Base-by-base conservation (phyloP, 768 basidiomycete species). In the Hirschioporus abietinus region DNA sequence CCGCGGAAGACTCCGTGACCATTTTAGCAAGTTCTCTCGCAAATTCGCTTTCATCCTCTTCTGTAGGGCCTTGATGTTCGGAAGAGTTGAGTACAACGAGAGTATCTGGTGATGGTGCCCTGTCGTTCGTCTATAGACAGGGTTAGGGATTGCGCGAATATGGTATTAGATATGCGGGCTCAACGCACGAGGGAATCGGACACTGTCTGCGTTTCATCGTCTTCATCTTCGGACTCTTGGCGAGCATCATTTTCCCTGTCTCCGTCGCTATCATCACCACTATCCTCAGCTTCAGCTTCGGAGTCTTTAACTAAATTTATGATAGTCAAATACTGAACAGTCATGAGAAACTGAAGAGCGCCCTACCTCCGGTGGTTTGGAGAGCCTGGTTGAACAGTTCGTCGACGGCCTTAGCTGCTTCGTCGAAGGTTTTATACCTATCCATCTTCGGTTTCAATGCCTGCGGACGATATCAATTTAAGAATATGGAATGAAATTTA, bases 11-110 rank as follows among this genome's bases (percentile, higher is more conserved):
- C 71, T 96, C 94, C 0, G 92, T 94, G 62, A 98, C 88, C 80
- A 99, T 88, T 79, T 92, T 98, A 1, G 96, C 95, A 23, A 99
- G 84, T 75, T 99, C 97, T 75, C 94, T 94, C 9, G 90, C 92
- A 72, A 99, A 99, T 35, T 96, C 96, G 1, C 88, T 91, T 61
- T 96, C 92, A 23, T 91, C 94, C 73, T 96, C 95, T 70, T 93
- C 90, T 9, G 91, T 88, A 0, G 93, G 91, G 7, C 93, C 94
- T 57, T 93, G 80, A 66, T 83, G 81, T 72, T 95, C 93, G 70
- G 90, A 86, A 15, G 82, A 77, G 30, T 88, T 87, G 35, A 89
- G 84, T 58, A 95, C 82, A 12, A 95, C 83, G 12, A 91, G 85
- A 63, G 87, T 78, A n/a, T 96, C 94, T 4, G 94, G 94, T 17